phyloP scores from a whole-genome alignment of 1,284 basidiomycete species.

The Cerioporus squamosus region DNA sequence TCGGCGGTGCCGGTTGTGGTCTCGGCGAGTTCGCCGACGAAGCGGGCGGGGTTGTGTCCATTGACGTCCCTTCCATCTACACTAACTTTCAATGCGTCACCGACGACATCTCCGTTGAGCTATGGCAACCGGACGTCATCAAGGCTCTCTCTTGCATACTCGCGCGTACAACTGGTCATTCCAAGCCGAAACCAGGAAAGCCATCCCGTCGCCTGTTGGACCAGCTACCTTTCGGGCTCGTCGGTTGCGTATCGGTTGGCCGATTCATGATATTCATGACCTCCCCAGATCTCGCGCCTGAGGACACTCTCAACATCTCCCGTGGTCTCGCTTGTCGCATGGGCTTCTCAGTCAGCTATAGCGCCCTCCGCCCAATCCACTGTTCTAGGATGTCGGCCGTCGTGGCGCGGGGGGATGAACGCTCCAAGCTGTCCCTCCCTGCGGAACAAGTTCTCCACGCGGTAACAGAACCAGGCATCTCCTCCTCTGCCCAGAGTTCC shows the following conservation, averaged over 20 bases:
- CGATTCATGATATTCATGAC: constrained; percentile 74
- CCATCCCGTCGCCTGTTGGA: constrained; percentile 37
- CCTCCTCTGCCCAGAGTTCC: constrained; percentile 30
- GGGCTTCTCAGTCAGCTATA: constrained; percentile 62
- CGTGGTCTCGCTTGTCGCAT: constrained; percentile 75
- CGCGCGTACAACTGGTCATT: constrained; percentile 32
- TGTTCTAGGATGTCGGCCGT: constrained; percentile 44
- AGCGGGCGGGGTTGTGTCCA: constrained; percentile 44
- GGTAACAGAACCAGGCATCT: constrained; percentile 45
- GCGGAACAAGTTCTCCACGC: constrained; percentile 62
- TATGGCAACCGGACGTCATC: constrained; percentile 75
- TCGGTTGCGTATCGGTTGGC: constrained; percentile 61
- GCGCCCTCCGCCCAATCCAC: constrained; percentile 57
- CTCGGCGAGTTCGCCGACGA: constrained; percentile 55
- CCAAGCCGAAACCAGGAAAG: constrained; percentile 22
- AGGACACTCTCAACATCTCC: constrained; percentile 65
- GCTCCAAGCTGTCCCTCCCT: constrained; percentile 56
- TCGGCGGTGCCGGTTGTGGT: constrained; percentile 46
- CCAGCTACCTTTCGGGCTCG: constrained; percentile 58
- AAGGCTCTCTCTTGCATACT: constrained; percentile 53
- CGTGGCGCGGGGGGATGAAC: constrained; percentile 47
- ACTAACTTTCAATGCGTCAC: constrained; percentile 55
- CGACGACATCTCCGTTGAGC: constrained; percentile 69
- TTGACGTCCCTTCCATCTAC: constrained; percentile 56
- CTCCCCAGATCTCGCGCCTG: constrained; percentile 77